Evolutionary conservation across 1,284 basidiomycete genomes (phyloP).

Genomic region (Cystobasidium pallidum): DNA sequence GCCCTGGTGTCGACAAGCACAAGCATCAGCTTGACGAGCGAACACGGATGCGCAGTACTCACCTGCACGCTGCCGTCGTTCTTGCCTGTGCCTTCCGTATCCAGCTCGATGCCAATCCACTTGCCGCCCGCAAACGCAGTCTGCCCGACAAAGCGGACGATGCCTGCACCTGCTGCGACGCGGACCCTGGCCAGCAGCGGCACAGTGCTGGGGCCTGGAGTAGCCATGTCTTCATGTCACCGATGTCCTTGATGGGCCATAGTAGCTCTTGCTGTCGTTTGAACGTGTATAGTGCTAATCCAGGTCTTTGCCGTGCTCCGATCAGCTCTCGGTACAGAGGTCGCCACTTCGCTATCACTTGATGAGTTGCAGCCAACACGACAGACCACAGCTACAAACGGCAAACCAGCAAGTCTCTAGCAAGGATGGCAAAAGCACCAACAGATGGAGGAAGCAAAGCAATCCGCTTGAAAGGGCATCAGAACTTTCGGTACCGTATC

Average conservation of each 20-base stretch:
- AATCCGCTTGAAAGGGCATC: constrained; percentile 71
- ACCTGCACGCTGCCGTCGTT: constrained; percentile 85
- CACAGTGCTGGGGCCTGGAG: constrained; percentile 29
- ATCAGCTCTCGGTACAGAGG: neutral
- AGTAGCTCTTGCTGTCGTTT: constrained; percentile 5
- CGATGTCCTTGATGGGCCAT: neutral
- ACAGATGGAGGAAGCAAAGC: constrained; percentile 32
- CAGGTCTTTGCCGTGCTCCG: neutral
- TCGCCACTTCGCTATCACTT: neutral
- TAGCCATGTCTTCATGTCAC: constrained; percentile 11
- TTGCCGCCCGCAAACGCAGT: constrained; percentile 83
- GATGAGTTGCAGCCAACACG: constrained; percentile 4
- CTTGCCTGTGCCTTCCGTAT: constrained; percentile 55
- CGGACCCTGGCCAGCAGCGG: constrained; percentile 64
- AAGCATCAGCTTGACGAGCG: neutral
- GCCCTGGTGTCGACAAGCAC: constrained; percentile 57
- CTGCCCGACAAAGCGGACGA: constrained; percentile 81
- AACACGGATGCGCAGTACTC: neutral
- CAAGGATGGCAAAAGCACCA: constrained; percentile 22
- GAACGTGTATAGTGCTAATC: neutral
- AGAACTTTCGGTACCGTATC: constrained; percentile 80
- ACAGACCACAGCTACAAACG: neutral
- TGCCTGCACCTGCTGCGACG: constrained; percentile 75
- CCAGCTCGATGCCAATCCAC: constrained; percentile 94
- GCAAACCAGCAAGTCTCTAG: neutral